Evolutionary conservation across 2,329 filamentous ascomycete species (phyloP).

Genomic region (Graphiopsis chlorocephala): DNA sequence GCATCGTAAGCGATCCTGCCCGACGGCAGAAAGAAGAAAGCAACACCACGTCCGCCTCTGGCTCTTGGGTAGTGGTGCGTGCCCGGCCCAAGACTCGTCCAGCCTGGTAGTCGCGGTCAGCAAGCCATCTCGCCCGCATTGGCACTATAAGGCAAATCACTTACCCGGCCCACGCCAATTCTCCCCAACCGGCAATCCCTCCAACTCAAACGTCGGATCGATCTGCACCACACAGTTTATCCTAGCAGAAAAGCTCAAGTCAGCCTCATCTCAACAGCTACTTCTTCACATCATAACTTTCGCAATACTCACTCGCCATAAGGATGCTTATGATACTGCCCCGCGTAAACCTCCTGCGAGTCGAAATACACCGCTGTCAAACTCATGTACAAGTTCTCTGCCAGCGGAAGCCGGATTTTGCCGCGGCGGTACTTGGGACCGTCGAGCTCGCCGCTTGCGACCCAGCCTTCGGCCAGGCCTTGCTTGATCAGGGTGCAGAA

Average conservation of each 20-base stretch:
- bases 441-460: constrained; percentile 35
- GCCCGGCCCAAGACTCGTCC: constrained; percentile 54
- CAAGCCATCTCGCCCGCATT: neutral
- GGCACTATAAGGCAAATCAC: neutral
- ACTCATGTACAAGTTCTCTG: constrained; percentile 51
- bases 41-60: constrained; percentile 49
- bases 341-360: constrained; percentile 46
- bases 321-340: constrained; percentile 47
- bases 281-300: constrained; percentile 21
- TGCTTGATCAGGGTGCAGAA: constrained; percentile 34
- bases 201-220: constrained; percentile 50
- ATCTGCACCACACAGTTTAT: constrained; percentile 40
- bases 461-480: constrained; percentile 38
- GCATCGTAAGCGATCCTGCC: constrained; percentile 53
- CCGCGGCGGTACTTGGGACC: constrained; percentile 47
- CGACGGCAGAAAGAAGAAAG: constrained; percentile 56
- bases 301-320: constrained; percentile 24
- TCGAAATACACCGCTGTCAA: constrained; percentile 60
- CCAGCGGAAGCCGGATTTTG: constrained; percentile 47
- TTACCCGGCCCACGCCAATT: constrained; percentile 47
- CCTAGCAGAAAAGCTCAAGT: neutral
- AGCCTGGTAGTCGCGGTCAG: constrained; percentile 37
- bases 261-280: neutral
- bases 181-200: constrained; percentile 47
- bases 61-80: constrained; percentile 58